These are phyloP conservation scores for Tephrocybe sp. DNA, from an alignment of 768 basidiomycete genomes.

Conservation along the genomic window DNA sequence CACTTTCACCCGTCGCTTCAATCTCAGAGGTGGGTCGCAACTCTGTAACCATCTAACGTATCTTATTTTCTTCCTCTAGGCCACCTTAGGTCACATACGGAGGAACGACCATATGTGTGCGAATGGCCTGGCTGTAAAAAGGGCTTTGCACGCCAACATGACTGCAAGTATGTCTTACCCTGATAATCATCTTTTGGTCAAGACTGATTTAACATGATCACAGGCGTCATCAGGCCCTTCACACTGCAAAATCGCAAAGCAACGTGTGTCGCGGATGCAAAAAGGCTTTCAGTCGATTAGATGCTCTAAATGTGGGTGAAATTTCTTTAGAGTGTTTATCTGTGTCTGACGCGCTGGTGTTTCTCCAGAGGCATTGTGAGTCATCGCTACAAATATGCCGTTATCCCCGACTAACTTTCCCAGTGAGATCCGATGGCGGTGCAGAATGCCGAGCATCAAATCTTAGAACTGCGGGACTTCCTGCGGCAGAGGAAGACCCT, in stretches of 20 bases:
- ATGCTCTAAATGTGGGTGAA: conserved; percentile 86
- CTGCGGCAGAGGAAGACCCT: conserved; percentile 25
- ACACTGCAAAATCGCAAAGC: conserved; percentile 77
- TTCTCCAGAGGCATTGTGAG: conserved; percentile 74
- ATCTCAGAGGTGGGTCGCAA: conserved; percentile 63
- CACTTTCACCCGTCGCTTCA: conserved; percentile 95
- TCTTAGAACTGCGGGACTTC: conserved; percentile 39
- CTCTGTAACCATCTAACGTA: no score
- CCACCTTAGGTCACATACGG: conserved; percentile 92
- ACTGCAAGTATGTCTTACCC: conserved; percentile 79
- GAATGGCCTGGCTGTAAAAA: conserved; percentile 95
- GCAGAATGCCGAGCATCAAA: conserved; percentile 65
- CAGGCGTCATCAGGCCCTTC: conserved; percentile 89
- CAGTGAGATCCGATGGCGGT: conserved; percentile 85
- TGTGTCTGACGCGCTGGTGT: conserved; percentile 15
- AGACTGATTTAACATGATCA: conserved; percentile 8
- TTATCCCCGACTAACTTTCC: conserved; percentile 20
- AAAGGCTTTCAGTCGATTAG: conserved; percentile 91
- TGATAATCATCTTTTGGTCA: conserved; percentile 5
- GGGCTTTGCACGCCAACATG: conserved; percentile 93
- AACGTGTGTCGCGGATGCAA: conserved; percentile 92
- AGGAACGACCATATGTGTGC: conserved; percentile 92
- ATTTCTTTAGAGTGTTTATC: conserved; percentile 18
- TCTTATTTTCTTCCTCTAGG: conserved; percentile 41
- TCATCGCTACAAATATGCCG: conserved; percentile 20